Conservation (phyloP, 75 land plant species). For the Isoetes taiwanensis region DNA sequence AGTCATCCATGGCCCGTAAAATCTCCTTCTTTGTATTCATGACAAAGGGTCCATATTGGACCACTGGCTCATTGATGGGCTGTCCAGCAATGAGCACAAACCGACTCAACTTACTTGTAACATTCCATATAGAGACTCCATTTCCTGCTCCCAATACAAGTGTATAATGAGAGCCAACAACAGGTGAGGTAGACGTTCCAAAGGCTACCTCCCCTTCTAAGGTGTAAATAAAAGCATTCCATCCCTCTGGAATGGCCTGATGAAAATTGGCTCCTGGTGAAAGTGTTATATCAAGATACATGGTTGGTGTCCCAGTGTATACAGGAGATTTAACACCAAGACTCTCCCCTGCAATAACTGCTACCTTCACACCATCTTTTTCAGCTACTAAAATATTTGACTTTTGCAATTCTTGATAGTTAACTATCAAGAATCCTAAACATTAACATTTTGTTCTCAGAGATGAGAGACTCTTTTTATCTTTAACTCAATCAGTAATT, state of each 20-base stretch:
- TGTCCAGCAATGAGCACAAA: constrained; percentile 72
- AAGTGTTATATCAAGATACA: constrained; percentile 78
- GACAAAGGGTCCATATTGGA: constrained; percentile 80
- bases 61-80: constrained; percentile 71
- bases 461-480: too few relatives aligned
- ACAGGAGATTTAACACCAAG: constrained; percentile 62
- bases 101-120: constrained; percentile 30
- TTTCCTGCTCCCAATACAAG: constrained; percentile 52
- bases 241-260: constrained; percentile 49
- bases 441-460: too few relatives aligned
- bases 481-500: too few relatives aligned
- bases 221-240: constrained; percentile 76
- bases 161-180: constrained; percentile 35
- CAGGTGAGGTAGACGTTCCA: constrained; percentile 15
- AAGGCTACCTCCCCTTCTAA: constrained; percentile 60
- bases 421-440: too few relatives aligned
- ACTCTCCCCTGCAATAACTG: constrained; percentile 76
- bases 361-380: constrained; percentile 58
- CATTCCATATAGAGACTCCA: constrained; percentile 62
- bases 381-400: constrained; percentile 39
- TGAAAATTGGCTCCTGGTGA: constrained; percentile 49
- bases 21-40: constrained; percentile 84
- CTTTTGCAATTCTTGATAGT: constrained; percentile 56
- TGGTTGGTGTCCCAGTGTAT: constrained; percentile 80
- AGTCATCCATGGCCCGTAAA: constrained; percentile 57